Evolutionary conservation across 2,329 filamentous ascomycete species (phyloP), one percentile per base, ranked within the genome.

Genomic region (Pochonia chlamydosporia): DNA sequence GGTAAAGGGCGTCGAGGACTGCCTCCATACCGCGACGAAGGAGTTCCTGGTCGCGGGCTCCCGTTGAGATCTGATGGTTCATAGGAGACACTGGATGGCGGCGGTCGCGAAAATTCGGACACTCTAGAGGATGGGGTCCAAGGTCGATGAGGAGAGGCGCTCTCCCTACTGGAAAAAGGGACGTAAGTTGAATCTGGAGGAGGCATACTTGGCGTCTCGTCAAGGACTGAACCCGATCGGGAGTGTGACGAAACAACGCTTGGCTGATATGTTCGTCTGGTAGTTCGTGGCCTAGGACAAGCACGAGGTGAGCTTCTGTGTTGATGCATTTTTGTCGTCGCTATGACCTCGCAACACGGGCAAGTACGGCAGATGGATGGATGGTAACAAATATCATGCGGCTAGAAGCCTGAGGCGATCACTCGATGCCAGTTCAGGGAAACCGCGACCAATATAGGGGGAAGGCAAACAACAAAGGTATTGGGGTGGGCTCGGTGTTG

Each of bases 21-120:
- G 3, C 90, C 87, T 18, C 90, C 87, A 63, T 97, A 96, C 63
- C 83, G 79, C 2, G 89, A 92, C 1, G 90, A 90, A 2, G 92
- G 90, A 0, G 92, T 96, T 5, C 92, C 92, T 2, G 93, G 92
- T 49, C 93, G 75, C 6, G 93, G 91, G 52, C 82, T 91, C 42
- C 93, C 93, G 59, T 97, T 92, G 49, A 97, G 69, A 57, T 96
- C 91, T 20, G 84, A 77, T 0, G 90, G 89, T 65, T 97, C 93
- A 65, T 93, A 97, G 4, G 82, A 76, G 21, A 85, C 72, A 54
- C 75, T 82, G 1, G 83, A 80, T 1, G 87, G 80, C 3, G 89
- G 84, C 8, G 87, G 86, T 44, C 87, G 78, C 24, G 77, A 66
- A 66, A 87, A 89, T 51, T 91, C 87, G 1, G 70, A 71, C 45